A percentile compares a stretch with the other conserved stretches of the same genome.
Conservation (phyloP, 2,329 filamentous ascomycete genomes). For the Fusarium mexicanum region DNA sequence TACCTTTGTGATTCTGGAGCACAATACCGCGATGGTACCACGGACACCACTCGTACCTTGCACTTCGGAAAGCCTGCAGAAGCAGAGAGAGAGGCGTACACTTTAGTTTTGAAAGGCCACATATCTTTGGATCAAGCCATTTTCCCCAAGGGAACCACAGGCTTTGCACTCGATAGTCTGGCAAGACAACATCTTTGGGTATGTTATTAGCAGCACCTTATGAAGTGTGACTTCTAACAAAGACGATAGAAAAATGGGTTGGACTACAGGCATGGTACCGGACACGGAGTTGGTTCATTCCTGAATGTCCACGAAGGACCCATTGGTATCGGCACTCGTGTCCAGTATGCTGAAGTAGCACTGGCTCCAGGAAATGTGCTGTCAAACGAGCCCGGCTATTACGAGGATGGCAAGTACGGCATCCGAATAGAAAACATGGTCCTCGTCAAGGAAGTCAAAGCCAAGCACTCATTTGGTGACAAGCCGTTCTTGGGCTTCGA, state of each 20-base stretch:
- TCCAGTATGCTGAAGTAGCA: constrained; percentile 91
- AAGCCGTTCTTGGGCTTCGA: constrained; percentile 96
- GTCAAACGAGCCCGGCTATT: constrained; percentile 96
- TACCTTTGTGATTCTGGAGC: constrained; percentile 98
- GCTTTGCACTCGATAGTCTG: constrained; percentile 87
- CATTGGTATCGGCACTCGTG: constrained; percentile 92
- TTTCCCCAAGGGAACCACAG: constrained; percentile 95
- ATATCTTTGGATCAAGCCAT: constrained; percentile 87
- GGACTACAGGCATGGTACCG: constrained; percentile 96
- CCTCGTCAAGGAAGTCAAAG: constrained; percentile 88
- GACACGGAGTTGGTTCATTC: constrained; percentile 94
- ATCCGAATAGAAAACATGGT: constrained; percentile 97
- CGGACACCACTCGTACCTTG: constrained; percentile 91
- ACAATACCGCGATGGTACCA: constrained; percentile 96
- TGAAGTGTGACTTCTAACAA: constrained; percentile 26
- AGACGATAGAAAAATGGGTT: constrained; percentile 68
- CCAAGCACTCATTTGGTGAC: constrained; percentile 87
- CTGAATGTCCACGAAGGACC: constrained; percentile 98
- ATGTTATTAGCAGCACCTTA: constrained; percentile 40
- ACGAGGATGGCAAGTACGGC: constrained; percentile 93
- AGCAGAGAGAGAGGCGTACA: constrained; percentile 89
- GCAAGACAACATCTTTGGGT: constrained; percentile 95
- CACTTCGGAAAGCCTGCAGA: constrained; percentile 89
- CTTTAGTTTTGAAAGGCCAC: constrained; percentile 91
- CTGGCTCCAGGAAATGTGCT: constrained; percentile 93